A percentile compares a stretch with the other conserved stretches of the same genome.
phyloP scores from a whole-genome alignment of 495 filamentous ascomycete genomes.

The Xylaria palmicola region DNA sequence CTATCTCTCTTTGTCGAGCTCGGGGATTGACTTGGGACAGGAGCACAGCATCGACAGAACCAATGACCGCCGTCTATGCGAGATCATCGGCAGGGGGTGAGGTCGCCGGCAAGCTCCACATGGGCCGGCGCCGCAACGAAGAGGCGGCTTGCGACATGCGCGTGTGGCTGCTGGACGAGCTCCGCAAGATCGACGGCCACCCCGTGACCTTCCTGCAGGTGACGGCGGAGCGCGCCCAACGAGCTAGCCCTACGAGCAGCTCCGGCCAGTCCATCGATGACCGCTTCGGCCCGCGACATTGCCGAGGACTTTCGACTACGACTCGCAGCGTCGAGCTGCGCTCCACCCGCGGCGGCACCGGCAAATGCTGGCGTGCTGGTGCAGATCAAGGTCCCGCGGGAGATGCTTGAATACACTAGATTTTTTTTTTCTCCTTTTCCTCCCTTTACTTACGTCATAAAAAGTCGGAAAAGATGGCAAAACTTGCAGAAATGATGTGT shows the following conservation, averaged over 20 bases:
- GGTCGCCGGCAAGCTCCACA: no score
- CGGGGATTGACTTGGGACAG: neutral
- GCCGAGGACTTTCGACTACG: slow-evolving; percentile 75
- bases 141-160: no score
- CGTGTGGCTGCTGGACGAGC: slow-evolving; percentile 82
- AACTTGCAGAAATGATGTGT: neutral
- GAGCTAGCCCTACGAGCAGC: slow-evolving; percentile 63
- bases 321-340: slow-evolving; percentile 84
- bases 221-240: slow-evolving; percentile 64
- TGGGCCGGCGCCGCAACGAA: no score
- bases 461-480: neutral
- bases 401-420: slow-evolving; percentile 35
- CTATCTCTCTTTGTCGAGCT: neutral
- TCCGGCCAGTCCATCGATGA: slow-evolving; percentile 71
- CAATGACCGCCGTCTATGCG: slow-evolving; percentile 75
- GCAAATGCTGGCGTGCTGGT: slow-evolving; percentile 68
- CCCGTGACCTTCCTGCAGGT: slow-evolving; percentile 70
- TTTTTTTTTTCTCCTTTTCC: no score
- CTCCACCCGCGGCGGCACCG: slow-evolving; percentile 79
- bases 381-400: slow-evolving; percentile 74
- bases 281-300: slow-evolving; percentile 76
- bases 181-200: slow-evolving; percentile 85
- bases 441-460: no score
- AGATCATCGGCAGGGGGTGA: no score
- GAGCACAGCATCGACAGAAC: slow-evolving; percentile 78